Evolutionary conservation across 2,329 filamentous ascomycete species (phyloP).

Genomic region (Blastomyces parvus): DNA sequence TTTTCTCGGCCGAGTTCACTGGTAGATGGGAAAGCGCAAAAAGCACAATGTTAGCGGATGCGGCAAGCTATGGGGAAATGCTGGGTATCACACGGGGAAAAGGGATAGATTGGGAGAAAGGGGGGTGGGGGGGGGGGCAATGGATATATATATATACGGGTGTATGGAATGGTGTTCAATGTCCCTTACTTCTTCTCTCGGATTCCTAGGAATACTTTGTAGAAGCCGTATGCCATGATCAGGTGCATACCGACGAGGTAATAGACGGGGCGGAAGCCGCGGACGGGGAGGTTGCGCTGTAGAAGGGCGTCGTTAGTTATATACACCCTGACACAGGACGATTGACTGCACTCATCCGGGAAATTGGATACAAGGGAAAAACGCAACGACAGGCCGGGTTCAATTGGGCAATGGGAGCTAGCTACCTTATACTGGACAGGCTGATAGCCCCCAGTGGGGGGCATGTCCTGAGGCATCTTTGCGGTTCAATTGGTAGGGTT

Average conservation of each 20-base stretch:
- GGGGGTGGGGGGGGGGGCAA: neutral
- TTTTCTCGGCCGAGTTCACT: constrained; percentile 95
- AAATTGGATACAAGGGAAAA: neutral
- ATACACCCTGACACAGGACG: no score
- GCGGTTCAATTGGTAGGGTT: constrained; percentile 21
- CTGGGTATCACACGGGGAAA: neutral
- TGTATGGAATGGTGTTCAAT: no score
- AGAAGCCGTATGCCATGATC: constrained; percentile 86
- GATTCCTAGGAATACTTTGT: constrained; percentile 69
- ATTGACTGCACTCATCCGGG: neutral
- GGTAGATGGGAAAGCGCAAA: neutral
- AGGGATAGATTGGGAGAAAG: no score
- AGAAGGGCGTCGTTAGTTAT: constrained; percentile 10
- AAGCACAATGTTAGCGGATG: neutral
- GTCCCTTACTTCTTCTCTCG: constrained; percentile 75
- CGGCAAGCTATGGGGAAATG: no score
- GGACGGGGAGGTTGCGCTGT: constrained; percentile 82
- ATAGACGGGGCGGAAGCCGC: constrained; percentile 74
- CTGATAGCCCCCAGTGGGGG: constrained; percentile 86
- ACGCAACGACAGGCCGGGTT: neutral
- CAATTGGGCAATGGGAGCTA: constrained; percentile 22
- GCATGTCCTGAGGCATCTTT: constrained; percentile 95
- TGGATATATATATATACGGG: no score
- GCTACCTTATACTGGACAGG: constrained; percentile 91
- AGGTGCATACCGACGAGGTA: constrained; percentile 67